A percentile compares a stretch with the other conserved stretches of the same genome.
phyloP scores from a whole-genome alignment of 306 rosid genomes.

The Cotoneaster glaucophyllus region DNA sequence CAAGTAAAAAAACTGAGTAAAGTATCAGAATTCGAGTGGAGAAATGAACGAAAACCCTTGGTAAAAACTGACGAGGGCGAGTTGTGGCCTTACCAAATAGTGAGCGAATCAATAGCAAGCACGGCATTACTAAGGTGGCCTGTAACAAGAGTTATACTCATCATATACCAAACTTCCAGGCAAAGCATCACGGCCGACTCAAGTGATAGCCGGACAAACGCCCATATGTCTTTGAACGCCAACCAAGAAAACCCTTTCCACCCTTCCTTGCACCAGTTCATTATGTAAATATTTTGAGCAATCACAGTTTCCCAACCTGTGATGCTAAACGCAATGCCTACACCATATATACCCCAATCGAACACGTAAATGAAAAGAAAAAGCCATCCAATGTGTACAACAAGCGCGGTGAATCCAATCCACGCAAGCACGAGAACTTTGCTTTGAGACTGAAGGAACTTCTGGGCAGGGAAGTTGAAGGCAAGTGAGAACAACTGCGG shows the following conservation, averaged over 20 bases:
- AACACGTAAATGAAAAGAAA: slow-evolving; percentile 53
- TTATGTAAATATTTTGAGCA: slow-evolving; percentile 60
- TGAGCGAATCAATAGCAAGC: slow-evolving; percentile 65
- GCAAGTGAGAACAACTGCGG: slow-evolving; percentile 69
- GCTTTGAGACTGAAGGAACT: slow-evolving; percentile 86
- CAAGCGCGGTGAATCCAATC: slow-evolving; percentile 53
- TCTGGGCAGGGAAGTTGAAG: slow-evolving; percentile 68
- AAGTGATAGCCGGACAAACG: slow-evolving; percentile 71
- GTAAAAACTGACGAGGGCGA: neutral
- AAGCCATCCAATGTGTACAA: slow-evolving; percentile 48
- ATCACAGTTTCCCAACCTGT: slow-evolving; percentile 57
- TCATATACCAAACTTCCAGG: slow-evolving; percentile 84
- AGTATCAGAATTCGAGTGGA: neutral
- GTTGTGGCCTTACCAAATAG: slow-evolving; percentile 60
- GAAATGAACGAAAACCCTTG: neutral
- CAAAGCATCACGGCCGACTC: slow-evolving; percentile 95
- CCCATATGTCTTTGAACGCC: slow-evolving; percentile 80
- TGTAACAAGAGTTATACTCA: slow-evolving; percentile 62
- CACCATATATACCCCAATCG: slow-evolving; percentile 56
- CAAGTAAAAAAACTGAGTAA: neutral
- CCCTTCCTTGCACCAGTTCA: slow-evolving; percentile 77
- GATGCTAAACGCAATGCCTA: slow-evolving; percentile 61
- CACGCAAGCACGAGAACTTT: slow-evolving; percentile 62
- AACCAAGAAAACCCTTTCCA: slow-evolving; percentile 70
- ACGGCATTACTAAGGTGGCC: slow-evolving; percentile 75